Evolutionary conservation across 2,329 filamentous ascomycete species (phyloP).

Genomic region (Aspergillus melleus): DNA sequence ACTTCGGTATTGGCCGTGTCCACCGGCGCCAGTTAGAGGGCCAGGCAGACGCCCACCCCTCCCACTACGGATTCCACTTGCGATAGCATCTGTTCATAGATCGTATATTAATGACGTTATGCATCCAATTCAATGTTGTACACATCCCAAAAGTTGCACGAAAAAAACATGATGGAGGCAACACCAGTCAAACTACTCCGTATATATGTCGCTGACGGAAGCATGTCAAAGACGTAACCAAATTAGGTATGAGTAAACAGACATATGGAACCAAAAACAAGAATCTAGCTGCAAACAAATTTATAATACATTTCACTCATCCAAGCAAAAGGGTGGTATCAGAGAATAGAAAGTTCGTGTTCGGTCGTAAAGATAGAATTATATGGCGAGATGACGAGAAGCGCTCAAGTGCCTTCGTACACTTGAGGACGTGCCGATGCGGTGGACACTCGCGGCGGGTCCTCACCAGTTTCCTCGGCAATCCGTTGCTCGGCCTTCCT

Average conservation of each 20-base stretch:
- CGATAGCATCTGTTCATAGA: not conserved
- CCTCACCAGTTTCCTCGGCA: constrained; percentile 6
- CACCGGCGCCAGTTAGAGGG: not conserved
- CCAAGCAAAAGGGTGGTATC: not conserved
- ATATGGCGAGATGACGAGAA: not conserved
- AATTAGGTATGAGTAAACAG: not conserved
- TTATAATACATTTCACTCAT: not conserved
- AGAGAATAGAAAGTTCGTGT: not conserved
- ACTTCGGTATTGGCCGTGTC: not conserved
- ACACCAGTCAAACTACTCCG: not conserved
- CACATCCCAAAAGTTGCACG: not conserved
- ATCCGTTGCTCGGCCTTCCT: constrained; percentile 27
- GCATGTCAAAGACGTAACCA: not conserved
- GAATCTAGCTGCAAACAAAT: not conserved
- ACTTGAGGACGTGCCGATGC: constrained; percentile 9
- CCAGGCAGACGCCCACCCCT: not conserved
- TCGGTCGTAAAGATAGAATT: not conserved
- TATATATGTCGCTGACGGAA: not conserved
- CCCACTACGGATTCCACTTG: not conserved
- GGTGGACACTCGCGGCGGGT: constrained; percentile 16
- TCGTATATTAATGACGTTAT: not conserved
- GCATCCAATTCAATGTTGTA: not conserved
- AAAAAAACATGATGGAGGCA: not conserved
- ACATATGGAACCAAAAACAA: not conserved
- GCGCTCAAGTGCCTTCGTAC: constrained; percentile 17